A percentile compares a stretch with the other conserved stretches of the same genome.
phyloP scores from a whole-genome alignment of 805 yeast species.

The Cyberlindnera sargentensis region DNA sequence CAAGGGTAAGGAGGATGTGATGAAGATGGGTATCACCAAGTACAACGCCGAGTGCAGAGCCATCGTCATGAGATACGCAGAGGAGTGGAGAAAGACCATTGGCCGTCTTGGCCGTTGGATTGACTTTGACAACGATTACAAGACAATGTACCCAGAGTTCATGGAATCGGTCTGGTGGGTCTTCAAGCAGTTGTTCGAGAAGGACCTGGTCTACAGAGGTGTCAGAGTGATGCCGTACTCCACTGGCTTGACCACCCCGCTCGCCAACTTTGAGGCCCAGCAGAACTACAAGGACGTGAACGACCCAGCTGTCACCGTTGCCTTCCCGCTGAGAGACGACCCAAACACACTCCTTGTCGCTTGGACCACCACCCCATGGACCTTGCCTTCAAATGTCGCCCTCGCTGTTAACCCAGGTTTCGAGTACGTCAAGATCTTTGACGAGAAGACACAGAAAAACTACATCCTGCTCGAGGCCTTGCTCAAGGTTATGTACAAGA shows the following conservation, averaged over 20 bases:
- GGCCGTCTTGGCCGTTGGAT: slow-evolving; percentile 98
- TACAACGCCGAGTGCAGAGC: slow-evolving; percentile 93
- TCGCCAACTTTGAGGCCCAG: slow-evolving; percentile 97
- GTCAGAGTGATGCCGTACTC: slow-evolving; percentile 98
- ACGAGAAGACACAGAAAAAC: slow-evolving; percentile 76
- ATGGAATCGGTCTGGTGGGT: slow-evolving; percentile 99
- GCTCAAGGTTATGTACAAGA: slow-evolving; percentile 81
- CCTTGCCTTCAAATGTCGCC: slow-evolving; percentile 89
- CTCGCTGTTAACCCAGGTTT: slow-evolving; percentile 86
- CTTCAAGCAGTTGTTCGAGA: slow-evolving; percentile 78
- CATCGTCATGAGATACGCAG: slow-evolving; percentile 96
- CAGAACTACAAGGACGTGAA: slow-evolving; percentile 95
- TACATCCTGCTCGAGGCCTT: slow-evolving; percentile 82
- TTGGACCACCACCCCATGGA: slow-evolving; percentile 99
- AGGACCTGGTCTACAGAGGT: slow-evolving; percentile 89
- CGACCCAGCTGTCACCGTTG: slow-evolving; percentile 94
- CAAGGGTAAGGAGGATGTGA: slow-evolving; percentile 89
- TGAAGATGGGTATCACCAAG: slow-evolving; percentile 88
- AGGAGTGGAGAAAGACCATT: slow-evolving; percentile 89
- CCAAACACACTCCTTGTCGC: slow-evolving; percentile 83
- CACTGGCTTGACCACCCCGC: slow-evolving; percentile 93
- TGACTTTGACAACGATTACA: slow-evolving; percentile 97
- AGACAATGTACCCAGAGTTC: slow-evolving; percentile 88
- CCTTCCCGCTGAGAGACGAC: slow-evolving; percentile 75
- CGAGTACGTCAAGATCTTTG: slow-evolving; percentile 87